These are phyloP conservation scores for Raffaelea ambrosiae DNA, from an alignment of 2,329 filamentous ascomycete genomes.

Conservation along the genomic window DNA sequence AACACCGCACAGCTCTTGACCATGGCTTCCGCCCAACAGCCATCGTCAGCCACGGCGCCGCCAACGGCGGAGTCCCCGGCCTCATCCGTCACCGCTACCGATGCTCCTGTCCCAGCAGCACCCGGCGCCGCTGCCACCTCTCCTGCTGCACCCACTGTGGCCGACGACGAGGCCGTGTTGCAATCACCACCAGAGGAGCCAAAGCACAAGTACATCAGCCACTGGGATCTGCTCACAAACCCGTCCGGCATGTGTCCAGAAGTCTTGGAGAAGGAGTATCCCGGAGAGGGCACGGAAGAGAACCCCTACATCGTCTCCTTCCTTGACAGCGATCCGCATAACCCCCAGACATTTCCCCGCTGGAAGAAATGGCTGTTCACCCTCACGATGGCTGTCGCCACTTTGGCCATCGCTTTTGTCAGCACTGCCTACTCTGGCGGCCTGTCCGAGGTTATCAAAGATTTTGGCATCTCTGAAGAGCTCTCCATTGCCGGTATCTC, in stretches of 20 bases:
- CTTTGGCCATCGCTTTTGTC: constrained; percentile 60
- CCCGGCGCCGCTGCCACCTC: background rate
- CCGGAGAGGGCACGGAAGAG: constrained; percentile 54
- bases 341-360: constrained; percentile 52
- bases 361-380: constrained; percentile 59
- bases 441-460: constrained; percentile 39
- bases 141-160: background rate
- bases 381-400: constrained; percentile 53
- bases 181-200: background rate
- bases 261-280: constrained; percentile 47
- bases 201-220: constrained; percentile 21
- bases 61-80: background rate
- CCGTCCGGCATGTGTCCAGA: constrained; percentile 49
- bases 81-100: background rate
- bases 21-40: background rate
- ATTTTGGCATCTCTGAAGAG: constrained; percentile 44
- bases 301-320: constrained; percentile 63
- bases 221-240: constrained; percentile 47
- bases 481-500: constrained; percentile 55
- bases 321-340: constrained; percentile 53
- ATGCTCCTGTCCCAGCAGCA: too few relatives aligned
- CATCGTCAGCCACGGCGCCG: background rate
- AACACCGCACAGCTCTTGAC: background rate
- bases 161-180: background rate
- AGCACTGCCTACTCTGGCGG: constrained; percentile 60